These are phyloP conservation scores for Plasmodium knowlesi DNA, from an alignment of 169 alveolate genomes.

Conservation along the genomic window DNA sequence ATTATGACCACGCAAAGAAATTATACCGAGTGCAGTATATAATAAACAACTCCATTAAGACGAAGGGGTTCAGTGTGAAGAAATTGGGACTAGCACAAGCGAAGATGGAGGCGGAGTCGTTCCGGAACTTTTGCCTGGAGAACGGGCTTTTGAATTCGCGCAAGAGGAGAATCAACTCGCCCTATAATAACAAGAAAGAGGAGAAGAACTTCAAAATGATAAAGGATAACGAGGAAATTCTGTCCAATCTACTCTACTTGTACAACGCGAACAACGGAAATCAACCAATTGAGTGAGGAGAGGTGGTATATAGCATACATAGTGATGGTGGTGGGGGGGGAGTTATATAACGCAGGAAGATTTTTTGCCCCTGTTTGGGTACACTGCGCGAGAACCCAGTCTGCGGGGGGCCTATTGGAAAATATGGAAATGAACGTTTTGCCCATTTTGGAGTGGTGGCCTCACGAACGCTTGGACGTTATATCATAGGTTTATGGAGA, in stretches of 20 bases:
- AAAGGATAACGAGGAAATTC: constrained; percentile 33
- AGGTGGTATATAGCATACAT: too few relatives aligned
- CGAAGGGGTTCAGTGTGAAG: constrained; percentile 75
- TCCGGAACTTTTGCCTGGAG: constrained; percentile 67
- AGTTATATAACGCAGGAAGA: too few relatives aligned
- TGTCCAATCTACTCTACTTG: constrained; percentile 40
- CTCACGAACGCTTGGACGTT: too few relatives aligned
- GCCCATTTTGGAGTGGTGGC: too few relatives aligned
- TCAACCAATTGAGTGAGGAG: neutral
- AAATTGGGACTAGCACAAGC: constrained; percentile 64
- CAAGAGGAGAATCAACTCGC: constrained; percentile 41
- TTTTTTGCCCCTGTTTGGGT: neutral
- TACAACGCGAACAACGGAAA: constrained; percentile 27
- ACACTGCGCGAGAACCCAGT: neutral
- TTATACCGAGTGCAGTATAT: constrained; percentile 68
- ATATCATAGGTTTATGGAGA: too few relatives aligned
- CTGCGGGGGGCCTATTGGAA: neutral
- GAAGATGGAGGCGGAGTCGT: constrained; percentile 65
- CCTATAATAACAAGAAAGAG: constrained; percentile 62
- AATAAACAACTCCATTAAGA: constrained; percentile 59
- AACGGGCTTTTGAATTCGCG: constrained; percentile 61
- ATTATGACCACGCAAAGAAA: constrained; percentile 71
- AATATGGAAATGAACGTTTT: too few relatives aligned
- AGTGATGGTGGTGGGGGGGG: too few relatives aligned
- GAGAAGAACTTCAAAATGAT: constrained; percentile 46